A percentile compares a stretch with the other conserved stretches of the same genome.
Conservation (phyloP, 2,329 filamentous ascomycete species). For the Alternaria incomplexa region DNA sequence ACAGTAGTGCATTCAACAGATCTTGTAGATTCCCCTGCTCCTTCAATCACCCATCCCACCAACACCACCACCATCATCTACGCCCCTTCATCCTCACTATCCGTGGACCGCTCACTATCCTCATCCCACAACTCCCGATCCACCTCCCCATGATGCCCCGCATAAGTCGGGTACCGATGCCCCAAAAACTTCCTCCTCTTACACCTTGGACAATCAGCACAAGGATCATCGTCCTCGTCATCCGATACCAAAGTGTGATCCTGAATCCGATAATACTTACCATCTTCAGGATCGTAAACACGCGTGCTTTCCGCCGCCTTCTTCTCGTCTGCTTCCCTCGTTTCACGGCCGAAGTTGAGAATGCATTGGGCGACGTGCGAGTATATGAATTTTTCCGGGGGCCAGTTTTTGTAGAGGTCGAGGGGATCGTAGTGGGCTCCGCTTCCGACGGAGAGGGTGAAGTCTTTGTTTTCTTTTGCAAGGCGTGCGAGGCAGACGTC, state of each 20-base stretch:
- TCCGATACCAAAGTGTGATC: not conserved
- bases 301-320: not conserved
- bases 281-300: not conserved
- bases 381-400: not conserved
- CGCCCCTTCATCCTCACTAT: not conserved
- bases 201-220: slow-evolving; percentile 1
- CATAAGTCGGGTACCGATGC: not conserved
- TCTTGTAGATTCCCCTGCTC: not conserved
- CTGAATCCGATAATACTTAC: not conserved
- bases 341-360: not conserved
- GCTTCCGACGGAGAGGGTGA: not conserved
- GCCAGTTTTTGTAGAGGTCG: not conserved
- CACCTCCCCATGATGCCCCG: not conserved
- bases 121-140: not conserved
- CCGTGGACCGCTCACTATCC: not conserved
- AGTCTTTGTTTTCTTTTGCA: not conserved
- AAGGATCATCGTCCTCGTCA: not conserved
- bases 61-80: not conserved
- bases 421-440: not conserved
- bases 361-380: not conserved
- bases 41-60: not conserved
- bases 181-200: not conserved
- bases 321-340: not conserved
- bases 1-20: not conserved
- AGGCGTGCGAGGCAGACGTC: not conserved